Base-by-base conservation (phyloP, 31 red algal species). In the Asparagopsis taxiformis region DNA sequence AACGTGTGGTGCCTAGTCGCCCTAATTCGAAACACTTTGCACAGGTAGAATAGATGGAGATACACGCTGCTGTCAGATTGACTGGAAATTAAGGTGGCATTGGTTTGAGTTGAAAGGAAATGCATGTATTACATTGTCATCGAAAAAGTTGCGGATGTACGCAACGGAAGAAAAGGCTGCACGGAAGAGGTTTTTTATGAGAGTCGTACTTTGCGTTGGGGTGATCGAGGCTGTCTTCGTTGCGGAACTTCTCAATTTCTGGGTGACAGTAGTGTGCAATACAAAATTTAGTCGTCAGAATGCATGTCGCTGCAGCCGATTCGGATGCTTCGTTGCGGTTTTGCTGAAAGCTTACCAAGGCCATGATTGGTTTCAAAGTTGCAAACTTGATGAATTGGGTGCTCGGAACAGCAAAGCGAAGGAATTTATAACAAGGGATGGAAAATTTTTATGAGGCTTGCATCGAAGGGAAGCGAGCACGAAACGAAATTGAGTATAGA, bases 121-220 rank as follows among this genome's bases (percentile, higher is more conserved):
- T n/a, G n/a, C n/a, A 9, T n/a, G 1, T 26, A 21, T 1, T 54
- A 82, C 78, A 23, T 75, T 60, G 37, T 39, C 31, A 43, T 60
- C 59, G 59, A 85, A 85, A 16, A 85, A 68, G 61, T 68, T 67
- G 44, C 80, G 80, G 37, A 85, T 74, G 70, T 75, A 85, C 22
- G 80, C 80, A 48, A 85, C 54, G 57, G 80, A 75, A 21, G 70
- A 85, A 22, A 85, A 75, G 23, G 80, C 68, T 2, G 80, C 70
- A 15, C 70, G 57, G 22, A 85, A 64, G 19, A 85, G 28, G 59
- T 85, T 85, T 11, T 46, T 63, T 9, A 85, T 60, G 49, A 85
- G 59, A 3, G 20, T 44, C 16, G 29, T 39, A 56, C 80, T 85
- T 59, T 85, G 69, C 16, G 59, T 46, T 0, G 31, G 59, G 1